A percentile compares a stretch with the other conserved stretches of the same genome.
These are phyloP conservation scores for Yarrowia galli DNA, from an alignment of 1,139 yeast genomes.

Conservation along the genomic window DNA sequence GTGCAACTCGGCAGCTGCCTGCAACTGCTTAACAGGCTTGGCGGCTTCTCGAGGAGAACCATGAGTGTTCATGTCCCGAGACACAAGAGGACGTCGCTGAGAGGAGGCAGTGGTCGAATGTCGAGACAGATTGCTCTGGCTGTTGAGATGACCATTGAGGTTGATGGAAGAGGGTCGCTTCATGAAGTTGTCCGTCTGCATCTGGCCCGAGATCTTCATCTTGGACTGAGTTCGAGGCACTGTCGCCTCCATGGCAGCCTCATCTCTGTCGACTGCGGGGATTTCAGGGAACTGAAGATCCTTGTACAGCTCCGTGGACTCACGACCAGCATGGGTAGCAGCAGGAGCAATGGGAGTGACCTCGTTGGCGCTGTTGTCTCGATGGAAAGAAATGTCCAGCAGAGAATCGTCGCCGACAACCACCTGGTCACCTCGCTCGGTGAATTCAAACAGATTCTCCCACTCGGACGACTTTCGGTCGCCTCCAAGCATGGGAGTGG, in stretches of 20 bases:
- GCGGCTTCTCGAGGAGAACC: background rate
- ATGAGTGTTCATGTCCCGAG: conserved; percentile 17
- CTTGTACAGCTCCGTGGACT: conserved; percentile 39
- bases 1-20: conserved; percentile 20
- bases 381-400: conserved; percentile 30
- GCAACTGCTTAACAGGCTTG: conserved; percentile 28
- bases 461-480: conserved; percentile 37
- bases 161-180: conserved; percentile 36
- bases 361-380: background rate
- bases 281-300: conserved; percentile 40
- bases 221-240: conserved; percentile 38
- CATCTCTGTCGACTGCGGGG: conserved; percentile 37
- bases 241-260: conserved; percentile 4
- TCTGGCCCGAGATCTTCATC: conserved; percentile 46
- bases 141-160: conserved; percentile 21
- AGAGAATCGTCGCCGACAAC: conserved; percentile 24
- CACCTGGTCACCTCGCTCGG: conserved; percentile 2
- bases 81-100: conserved; percentile 27
- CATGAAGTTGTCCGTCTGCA: conserved; percentile 47
- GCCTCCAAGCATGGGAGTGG: conserved; percentile 27
- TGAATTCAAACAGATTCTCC: conserved; percentile 36
- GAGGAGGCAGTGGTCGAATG: conserved; percentile 30
- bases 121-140: conserved; percentile 23
- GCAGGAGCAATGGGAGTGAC: background rate
- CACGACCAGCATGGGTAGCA: background rate